Evolutionary conservation across 805 yeast genomes (phyloP).

Genomic region (Starmerella powellii): DNA sequence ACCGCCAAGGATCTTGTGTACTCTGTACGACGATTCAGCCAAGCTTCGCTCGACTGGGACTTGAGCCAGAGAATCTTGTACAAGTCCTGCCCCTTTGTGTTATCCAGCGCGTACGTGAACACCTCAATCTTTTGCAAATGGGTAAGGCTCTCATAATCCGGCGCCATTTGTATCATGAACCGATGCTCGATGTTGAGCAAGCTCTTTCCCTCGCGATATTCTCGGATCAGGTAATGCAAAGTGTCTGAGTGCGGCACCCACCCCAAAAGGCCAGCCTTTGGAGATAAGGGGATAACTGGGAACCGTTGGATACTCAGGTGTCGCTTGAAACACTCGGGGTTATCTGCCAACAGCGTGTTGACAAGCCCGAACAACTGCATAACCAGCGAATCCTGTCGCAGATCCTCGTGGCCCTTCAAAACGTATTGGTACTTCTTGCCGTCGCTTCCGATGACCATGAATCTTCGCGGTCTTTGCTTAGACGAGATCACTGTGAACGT

Average conservation of each 20-base stretch:
- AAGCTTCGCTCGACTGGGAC: constrained; percentile 89
- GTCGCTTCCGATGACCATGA: constrained; percentile 72
- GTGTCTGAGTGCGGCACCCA: constrained; percentile 99
- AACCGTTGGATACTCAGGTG: constrained; percentile 85
- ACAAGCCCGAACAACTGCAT: constrained; percentile 97
- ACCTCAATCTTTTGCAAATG: constrained; percentile 89
- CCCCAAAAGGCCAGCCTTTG: constrained; percentile 89
- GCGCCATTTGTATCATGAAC: constrained; percentile 95
- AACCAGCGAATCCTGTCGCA: constrained; percentile 91
- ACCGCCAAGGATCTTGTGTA: constrained; percentile 93
- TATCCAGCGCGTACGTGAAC: constrained; percentile 87
- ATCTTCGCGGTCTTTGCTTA: constrained; percentile 87
- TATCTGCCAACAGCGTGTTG: constrained; percentile 75
- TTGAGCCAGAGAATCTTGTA: constrained; percentile 94
- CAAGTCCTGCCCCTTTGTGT: constrained; percentile 90
- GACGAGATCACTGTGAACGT: constrained; percentile 79
- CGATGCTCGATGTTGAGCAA: constrained; percentile 86
- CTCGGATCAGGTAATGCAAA: constrained; percentile 82
- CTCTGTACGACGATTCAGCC: constrained; percentile 94
- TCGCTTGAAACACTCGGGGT: constrained; percentile 91
- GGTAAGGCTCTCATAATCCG: constrained; percentile 83
- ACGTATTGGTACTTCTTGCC: constrained; percentile 77
- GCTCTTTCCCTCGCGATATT: constrained; percentile 84
- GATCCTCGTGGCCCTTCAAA: constrained; percentile 94
- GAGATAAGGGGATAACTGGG: constrained; percentile 91